Evolutionary conservation across 1,284 basidiomycete species (phyloP).

Genomic region (Pterulicium gracile): DNA sequence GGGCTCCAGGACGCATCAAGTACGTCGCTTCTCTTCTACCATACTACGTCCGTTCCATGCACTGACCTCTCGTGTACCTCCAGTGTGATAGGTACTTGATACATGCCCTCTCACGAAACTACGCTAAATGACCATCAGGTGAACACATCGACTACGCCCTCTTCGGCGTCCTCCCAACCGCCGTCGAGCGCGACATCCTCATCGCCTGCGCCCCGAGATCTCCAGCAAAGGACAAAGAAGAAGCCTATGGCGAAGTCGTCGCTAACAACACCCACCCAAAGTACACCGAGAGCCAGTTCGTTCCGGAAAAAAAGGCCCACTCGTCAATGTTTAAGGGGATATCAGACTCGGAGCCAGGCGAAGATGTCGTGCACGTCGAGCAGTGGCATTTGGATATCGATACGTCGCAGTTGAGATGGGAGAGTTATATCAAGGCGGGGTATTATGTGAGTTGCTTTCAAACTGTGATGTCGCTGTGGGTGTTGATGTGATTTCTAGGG

Average conservation of each 20-base stretch:
- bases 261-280: slow-evolving; percentile 58
- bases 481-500: slow-evolving; percentile 34
- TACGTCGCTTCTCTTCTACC: slow-evolving; percentile 20
- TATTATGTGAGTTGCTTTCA: slow-evolving; percentile 48
- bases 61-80: no score
- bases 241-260: slow-evolving; percentile 36
- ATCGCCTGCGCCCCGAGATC: slow-evolving; percentile 62
- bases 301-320: slow-evolving; percentile 30
- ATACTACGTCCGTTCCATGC: background rate
- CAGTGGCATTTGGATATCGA: slow-evolving; percentile 69
- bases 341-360: slow-evolving; percentile 15
- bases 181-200: slow-evolving; percentile 78
- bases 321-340: slow-evolving; percentile 6
- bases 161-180: slow-evolving; percentile 75
- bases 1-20: slow-evolving; percentile 84
- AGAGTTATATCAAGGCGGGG: slow-evolving; percentile 79
- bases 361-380: slow-evolving; percentile 31
- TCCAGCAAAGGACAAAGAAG: slow-evolving; percentile 13
- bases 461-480: slow-evolving; percentile 3
- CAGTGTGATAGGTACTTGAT: slow-evolving; percentile 21
- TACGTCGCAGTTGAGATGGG: slow-evolving; percentile 64
- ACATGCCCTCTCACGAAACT: background rate
- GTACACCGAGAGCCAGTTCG: slow-evolving; percentile 47
- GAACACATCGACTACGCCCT: slow-evolving; percentile 85
- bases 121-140: slow-evolving; percentile 34